Evolutionary conservation across 2,329 filamentous ascomycete species (phyloP), one percentile per base, ranked within the genome.

Genomic region (Arthrobotrys pseudoclavata): DNA sequence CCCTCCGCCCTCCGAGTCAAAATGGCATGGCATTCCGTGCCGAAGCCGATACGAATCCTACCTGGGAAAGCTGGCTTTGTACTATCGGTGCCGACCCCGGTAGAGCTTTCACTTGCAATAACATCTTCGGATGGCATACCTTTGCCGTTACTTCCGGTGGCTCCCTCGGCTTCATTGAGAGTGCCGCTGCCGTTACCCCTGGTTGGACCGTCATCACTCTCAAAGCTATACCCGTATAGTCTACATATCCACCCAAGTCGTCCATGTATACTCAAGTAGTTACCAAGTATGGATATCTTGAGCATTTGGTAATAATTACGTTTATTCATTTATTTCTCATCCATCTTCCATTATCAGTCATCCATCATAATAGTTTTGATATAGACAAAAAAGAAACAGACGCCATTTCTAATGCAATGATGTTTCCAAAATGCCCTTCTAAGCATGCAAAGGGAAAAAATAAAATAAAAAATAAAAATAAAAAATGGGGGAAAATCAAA

Each of bases 381-480:
- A 45, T 45, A 45, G 4, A 20, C 2, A 20, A 45, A 20, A 45
- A 45, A 34, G 18, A 53, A 31, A 53, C 3, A 31, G 24, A 53
- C 50, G 50, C 50, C 50, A 31, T 68, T n/a, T 68, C n/a, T 45
- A 45, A 45, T 45, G 64, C 64, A 45, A 45, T 45, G 64, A 34
- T 68, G 18, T 45, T n/a, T 3, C 5, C 10, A 48, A 47, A 37
- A 67, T 55, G 62, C 62, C 10, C 10, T 37, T 37, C 7, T 37
- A 13, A 50, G 10, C 42, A 26, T 24, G 34, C 13, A 7, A 18
- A 53, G 26, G 18, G 15, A 53, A 37, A 40, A 40, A 40, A 1
- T 5, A 34, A 34, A 34, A 9, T 5, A 34, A 34, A 34, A 34
- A 9, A 34, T 9, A 34, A 9, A 10, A 10, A 10, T 2, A 34